phyloP scores from a whole-genome alignment of 2,329 filamentous ascomycete genomes.

The Sarocladium strictum region DNA sequence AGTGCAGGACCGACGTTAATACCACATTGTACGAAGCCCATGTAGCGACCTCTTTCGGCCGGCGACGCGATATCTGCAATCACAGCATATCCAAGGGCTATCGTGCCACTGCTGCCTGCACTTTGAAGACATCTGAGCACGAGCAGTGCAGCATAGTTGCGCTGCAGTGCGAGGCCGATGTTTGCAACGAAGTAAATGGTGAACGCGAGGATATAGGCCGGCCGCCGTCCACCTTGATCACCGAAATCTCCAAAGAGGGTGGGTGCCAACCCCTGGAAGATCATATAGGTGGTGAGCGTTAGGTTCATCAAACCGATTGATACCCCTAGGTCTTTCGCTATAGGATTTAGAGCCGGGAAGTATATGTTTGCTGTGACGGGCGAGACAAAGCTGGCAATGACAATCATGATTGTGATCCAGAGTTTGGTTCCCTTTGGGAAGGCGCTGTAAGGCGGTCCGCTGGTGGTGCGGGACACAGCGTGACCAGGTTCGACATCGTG shows the following conservation, averaged over 20 bases:
- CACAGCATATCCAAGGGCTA: constrained; percentile 66
- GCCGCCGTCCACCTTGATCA: constrained; percentile 54
- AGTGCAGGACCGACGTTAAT: constrained; percentile 49
- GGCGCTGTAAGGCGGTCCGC: constrained; percentile 26
- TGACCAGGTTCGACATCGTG: neutral
- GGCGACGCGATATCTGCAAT: constrained; percentile 66
- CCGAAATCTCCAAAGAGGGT: constrained; percentile 57
- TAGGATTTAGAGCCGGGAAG: constrained; percentile 34
- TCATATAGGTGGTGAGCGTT: constrained; percentile 55
- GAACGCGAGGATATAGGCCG: constrained; percentile 54
- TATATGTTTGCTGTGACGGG: constrained; percentile 56
- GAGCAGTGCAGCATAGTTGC: constrained; percentile 51
- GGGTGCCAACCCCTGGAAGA: constrained; percentile 57
- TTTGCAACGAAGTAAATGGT: constrained; percentile 53
- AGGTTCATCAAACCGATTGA: constrained; percentile 38
- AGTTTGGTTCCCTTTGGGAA: constrained; percentile 31
- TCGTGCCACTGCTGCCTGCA: constrained; percentile 58
- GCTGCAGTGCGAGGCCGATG: constrained; percentile 52
- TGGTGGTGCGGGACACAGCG: constrained; percentile 10
- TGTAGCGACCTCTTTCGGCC: constrained; percentile 65
- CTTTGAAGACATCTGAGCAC: constrained; percentile 58
- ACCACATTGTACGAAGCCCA: constrained; percentile 59
- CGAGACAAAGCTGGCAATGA: constrained; percentile 47
- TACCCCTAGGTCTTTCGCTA: constrained; percentile 33
- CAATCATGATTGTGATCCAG: constrained; percentile 49